Percentiles rank a stretch among this genome's conserved stretches.
Conservation (phyloP, 208 protist species). For the Herpetomonas tarakana region DNA sequence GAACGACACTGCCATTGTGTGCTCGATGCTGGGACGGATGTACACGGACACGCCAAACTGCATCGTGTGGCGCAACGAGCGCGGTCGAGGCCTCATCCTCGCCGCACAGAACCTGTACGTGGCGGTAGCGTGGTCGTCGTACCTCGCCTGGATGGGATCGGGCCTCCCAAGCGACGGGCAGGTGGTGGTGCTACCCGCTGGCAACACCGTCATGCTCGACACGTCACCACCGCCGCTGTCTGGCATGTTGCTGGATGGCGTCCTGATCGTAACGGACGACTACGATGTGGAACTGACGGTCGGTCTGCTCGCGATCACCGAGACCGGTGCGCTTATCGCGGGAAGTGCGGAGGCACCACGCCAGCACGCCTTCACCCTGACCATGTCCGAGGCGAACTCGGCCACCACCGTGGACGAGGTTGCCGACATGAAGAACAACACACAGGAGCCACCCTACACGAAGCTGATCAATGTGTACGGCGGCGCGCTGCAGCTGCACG, state of each 20-base stretch:
- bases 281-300: slow-evolving; percentile 26
- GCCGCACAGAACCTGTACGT: slow-evolving; percentile 31
- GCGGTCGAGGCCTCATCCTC: slow-evolving; percentile 23
- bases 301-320: slow-evolving; percentile 17
- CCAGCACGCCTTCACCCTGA: slow-evolving; percentile 23
- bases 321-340: slow-evolving; percentile 23
- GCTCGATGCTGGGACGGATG: slow-evolving; percentile 25
- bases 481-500: slow-evolving; percentile 38
- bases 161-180: slow-evolving; percentile 17
- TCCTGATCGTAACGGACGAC: slow-evolving; percentile 34
- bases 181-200: slow-evolving; percentile 18
- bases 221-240: slow-evolving; percentile 25
- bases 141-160: slow-evolving; percentile 29
- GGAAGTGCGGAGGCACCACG: slow-evolving; percentile 24
- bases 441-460: slow-evolving; percentile 15
- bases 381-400: slow-evolving; percentile 12
- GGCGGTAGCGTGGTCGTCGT: slow-evolving; percentile 38
- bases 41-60: slow-evolving; percentile 10
- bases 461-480: slow-evolving; percentile 28
- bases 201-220: slow-evolving; percentile 36
- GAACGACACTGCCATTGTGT: slow-evolving; percentile 20
- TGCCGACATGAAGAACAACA: slow-evolving; percentile 5
- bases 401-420: slow-evolving; percentile 17
- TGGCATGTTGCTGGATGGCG: slow-evolving; percentile 26
- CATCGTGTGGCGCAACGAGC: slow-evolving; percentile 16